phyloP scores from a whole-genome alignment of 2,329 filamentous ascomycete species.

The Coniochaeta sp. region DNA sequence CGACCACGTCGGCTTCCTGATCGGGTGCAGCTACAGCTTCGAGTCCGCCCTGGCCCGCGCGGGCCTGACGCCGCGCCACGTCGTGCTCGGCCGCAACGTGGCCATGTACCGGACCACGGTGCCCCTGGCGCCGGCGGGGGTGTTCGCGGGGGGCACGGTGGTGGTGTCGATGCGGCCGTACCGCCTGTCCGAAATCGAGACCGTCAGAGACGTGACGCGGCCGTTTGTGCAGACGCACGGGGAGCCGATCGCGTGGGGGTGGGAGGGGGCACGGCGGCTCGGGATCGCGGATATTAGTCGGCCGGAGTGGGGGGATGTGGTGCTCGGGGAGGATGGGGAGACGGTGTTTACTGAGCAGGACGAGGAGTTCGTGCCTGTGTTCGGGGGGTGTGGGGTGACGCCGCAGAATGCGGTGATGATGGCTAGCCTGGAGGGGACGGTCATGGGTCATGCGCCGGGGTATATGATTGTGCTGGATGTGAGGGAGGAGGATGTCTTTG shows the following conservation, averaged over 20 bases:
- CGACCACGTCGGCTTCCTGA: slow-evolving; percentile 54
- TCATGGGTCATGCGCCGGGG: slow-evolving; percentile 56
- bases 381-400: slow-evolving; percentile 61
- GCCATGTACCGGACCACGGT: slow-evolving; percentile 55
- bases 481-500: slow-evolving; percentile 29
- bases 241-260: slow-evolving; percentile 59
- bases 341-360: slow-evolving; percentile 21
- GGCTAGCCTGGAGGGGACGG: slow-evolving; percentile 42
- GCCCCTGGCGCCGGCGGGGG: slow-evolving; percentile 48
- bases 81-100: slow-evolving; percentile 39
- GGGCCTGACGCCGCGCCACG: slow-evolving; percentile 45
- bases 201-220: slow-evolving; percentile 47
- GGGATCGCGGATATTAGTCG: slow-evolving; percentile 45
- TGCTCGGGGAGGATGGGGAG: slow-evolving; percentile 30
- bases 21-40: slow-evolving; percentile 59
- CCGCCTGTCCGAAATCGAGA: slow-evolving; percentile 36
- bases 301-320: slow-evolving; percentile 51
- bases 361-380: slow-evolving; percentile 43
- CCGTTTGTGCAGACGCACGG: slow-evolving; percentile 51
- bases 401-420: slow-evolving; percentile 57
- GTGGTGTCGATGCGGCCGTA: slow-evolving; percentile 61
- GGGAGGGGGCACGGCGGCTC: slow-evolving; percentile 43
- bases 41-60: slow-evolving; percentile 46
- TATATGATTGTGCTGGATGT: slow-evolving; percentile 55
- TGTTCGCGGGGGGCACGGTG: slow-evolving; percentile 46